Conservation (phyloP, 2,329 filamentous ascomycete species). For the Botrytis elliptica region DNA sequence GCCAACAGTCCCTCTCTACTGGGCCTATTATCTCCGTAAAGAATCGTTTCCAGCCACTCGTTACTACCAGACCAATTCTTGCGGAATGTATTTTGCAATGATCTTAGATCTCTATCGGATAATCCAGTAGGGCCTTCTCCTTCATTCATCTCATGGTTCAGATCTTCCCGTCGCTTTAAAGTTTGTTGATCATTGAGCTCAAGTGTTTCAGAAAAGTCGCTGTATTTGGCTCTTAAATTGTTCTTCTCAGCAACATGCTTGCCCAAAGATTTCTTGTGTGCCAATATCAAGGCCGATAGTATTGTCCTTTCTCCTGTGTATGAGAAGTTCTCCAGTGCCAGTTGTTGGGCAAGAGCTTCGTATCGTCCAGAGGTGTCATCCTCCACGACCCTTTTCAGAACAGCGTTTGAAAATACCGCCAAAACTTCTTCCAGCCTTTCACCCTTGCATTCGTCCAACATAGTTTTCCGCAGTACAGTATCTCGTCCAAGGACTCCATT, state of each 20-base stretch:
- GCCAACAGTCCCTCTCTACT: constrained; percentile 63
- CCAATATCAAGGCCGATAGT: constrained; percentile 67
- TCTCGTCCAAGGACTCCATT: constrained; percentile 79
- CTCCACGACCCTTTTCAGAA: constrained; percentile 67
- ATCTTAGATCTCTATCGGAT: constrained; percentile 39
- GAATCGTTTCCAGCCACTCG: constrained; percentile 68
- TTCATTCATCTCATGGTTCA: constrained; percentile 38
- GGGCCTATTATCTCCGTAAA: constrained; percentile 62
- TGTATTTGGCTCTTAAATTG: constrained; percentile 57
- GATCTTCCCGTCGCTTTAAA: constrained; percentile 51
- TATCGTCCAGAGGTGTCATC: constrained; percentile 44
- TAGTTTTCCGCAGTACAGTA: constrained; percentile 81
- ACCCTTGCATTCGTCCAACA: constrained; percentile 94
- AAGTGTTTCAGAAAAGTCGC: constrained; percentile 64
- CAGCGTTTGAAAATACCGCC: constrained; percentile 77
- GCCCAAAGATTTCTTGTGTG: constrained; percentile 67
- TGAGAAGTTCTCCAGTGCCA: constrained; percentile 60
- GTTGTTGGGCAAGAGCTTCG: constrained; percentile 50
- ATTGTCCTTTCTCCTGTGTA: constrained; percentile 54
- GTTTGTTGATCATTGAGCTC: constrained; percentile 61
- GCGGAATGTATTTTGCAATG: constrained; percentile 59
- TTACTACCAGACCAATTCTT: constrained; percentile 79
- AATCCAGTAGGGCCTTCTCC: constrained; percentile 29
- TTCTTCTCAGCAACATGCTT: constrained; percentile 59
- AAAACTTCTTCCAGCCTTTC: constrained; percentile 87